Base-by-base conservation (phyloP, 2,329 filamentous ascomycete species). In the Dactylella cylindrospora region DNA sequence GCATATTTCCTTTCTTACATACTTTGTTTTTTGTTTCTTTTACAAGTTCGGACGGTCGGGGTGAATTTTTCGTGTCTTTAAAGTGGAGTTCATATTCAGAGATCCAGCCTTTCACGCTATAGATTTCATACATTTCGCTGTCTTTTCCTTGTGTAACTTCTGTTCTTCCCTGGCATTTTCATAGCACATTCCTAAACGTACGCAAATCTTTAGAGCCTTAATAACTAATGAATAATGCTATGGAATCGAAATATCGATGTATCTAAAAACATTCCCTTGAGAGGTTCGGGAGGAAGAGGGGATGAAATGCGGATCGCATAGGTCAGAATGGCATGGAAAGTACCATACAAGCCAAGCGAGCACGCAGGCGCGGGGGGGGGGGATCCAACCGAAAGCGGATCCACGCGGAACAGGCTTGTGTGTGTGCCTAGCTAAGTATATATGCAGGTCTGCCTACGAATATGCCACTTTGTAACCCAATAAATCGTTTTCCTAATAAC, bases 141-240 rank as follows among this genome's bases (percentile, higher is more conserved):
- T 54, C n/a, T n/a, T n/a, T n/a, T n/a, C n/a, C n/a, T n/a, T n/a
- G n/a, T n/a, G n/a, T n/a, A n/a, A n/a, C n/a, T n/a, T n/a, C n/a
- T n/a, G n/a, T n/a, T n/a, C n/a, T n/a, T n/a, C n/a, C n/a, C n/a
- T n/a, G n/a, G n/a, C n/a, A n/a, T n/a, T n/a, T n/a, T n/a, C n/a
- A n/a, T n/a, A n/a, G n/a, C n/a, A n/a, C n/a, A n/a, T n/a, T 57
- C 44, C 44, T 57, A 43, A 29, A 40, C 40, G 41, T 15, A 23
- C 9, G 28, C 10, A 8, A 49, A 39, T 49, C 25, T 43, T 47
- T 53, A 61, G 47, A 53, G 22, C 26, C 35, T 36, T 53, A 53
- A 53, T 53, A 53, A 31, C 28, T 61, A 61, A 61, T 61, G 35
- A 36, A 53, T 61, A 61, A 61, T 61, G 47, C 43, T 44, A 57